Evolutionary conservation across 495 filamentous ascomycete species (phyloP).

Genomic region (Aspergillus sclerotiicarbonarius): DNA sequence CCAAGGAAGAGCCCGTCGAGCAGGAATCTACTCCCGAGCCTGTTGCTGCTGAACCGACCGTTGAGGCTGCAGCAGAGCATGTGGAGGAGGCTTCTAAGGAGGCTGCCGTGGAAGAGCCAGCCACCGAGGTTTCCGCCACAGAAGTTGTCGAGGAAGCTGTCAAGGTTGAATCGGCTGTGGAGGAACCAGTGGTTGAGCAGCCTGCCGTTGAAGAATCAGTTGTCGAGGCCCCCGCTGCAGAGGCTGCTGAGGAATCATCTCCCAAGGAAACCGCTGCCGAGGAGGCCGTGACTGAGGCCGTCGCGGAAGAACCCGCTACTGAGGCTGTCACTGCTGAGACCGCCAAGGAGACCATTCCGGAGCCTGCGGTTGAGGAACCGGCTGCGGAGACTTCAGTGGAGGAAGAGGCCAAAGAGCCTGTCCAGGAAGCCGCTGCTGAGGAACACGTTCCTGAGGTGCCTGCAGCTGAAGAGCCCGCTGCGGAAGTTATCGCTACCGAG

Average conservation of each 20-base stretch:
- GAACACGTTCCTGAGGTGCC: conserved; percentile 13
- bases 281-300: conserved; percentile 1
- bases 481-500: conserved; percentile 9
- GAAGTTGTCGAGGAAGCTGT: conserved; percentile 5
- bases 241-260: conserved; percentile 11
- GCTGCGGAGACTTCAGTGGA: conserved; percentile 9
- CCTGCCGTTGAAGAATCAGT: conserved; percentile 9
- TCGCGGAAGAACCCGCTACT: conserved; percentile 1
- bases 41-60: conserved; percentile 7
- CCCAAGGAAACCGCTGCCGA: conserved; percentile 9
- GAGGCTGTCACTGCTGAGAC: conserved; percentile 5
- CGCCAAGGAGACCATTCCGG: not conserved
- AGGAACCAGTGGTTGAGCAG: conserved; percentile 15
- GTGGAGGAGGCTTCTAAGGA: conserved; percentile 3
- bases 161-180: conserved; percentile 6
- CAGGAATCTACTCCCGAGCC: conserved; percentile 15
- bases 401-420: conserved; percentile 9
- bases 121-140: not conserved
- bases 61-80: not conserved
- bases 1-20: conserved; percentile 10
- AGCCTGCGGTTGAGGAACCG: conserved; percentile 5
- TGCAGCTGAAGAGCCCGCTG: conserved; percentile 9
- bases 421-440: conserved; percentile 2
- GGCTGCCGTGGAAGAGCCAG: conserved; percentile 13
- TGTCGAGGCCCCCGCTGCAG: conserved; percentile 8